A percentile compares a stretch with the other conserved stretches of the same genome.
Conservation (phyloP, 345 rosid genomes). For the Salix arbutifolia region DNA sequence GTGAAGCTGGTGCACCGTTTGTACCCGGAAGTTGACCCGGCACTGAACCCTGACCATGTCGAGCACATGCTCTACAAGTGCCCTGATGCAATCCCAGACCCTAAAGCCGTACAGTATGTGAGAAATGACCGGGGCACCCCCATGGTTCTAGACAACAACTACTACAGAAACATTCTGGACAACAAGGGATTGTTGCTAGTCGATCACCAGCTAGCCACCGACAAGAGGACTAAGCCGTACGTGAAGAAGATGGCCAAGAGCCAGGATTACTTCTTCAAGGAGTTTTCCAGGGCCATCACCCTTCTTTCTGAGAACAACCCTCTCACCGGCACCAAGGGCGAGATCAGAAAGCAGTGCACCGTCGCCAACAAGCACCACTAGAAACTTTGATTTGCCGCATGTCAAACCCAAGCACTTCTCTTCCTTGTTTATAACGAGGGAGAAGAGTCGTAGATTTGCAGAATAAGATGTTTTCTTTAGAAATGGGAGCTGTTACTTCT, state of each 20-base stretch:
- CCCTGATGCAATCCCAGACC: constrained; percentile 93
- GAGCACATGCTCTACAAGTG: constrained; percentile 91
- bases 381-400: background rate
- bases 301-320: constrained; percentile 91
- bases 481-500: background rate
- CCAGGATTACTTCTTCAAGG: constrained; percentile 88
- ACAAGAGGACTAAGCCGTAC: constrained; percentile 77
- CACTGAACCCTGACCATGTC: constrained; percentile 74
- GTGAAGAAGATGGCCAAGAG: constrained; percentile 96
- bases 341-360: constrained; percentile 86
- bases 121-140: constrained; percentile 96
- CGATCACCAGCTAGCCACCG: constrained; percentile 86
- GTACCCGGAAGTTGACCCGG: constrained; percentile 84
- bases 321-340: constrained; percentile 82
- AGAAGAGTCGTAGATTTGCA: constrained; percentile 13
- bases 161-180: constrained; percentile 91
- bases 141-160: constrained; percentile 88
- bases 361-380: constrained; percentile 79
- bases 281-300: constrained; percentile 80
- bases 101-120: constrained; percentile 90
- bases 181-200: constrained; percentile 82
- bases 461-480: constrained; percentile 29
- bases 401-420: background rate
- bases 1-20: constrained; percentile 85
- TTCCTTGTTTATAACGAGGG: constrained; percentile 10